phyloP scores from a whole-genome alignment of 495 filamentous ascomycete species.

The Xylaria telfairii region DNA sequence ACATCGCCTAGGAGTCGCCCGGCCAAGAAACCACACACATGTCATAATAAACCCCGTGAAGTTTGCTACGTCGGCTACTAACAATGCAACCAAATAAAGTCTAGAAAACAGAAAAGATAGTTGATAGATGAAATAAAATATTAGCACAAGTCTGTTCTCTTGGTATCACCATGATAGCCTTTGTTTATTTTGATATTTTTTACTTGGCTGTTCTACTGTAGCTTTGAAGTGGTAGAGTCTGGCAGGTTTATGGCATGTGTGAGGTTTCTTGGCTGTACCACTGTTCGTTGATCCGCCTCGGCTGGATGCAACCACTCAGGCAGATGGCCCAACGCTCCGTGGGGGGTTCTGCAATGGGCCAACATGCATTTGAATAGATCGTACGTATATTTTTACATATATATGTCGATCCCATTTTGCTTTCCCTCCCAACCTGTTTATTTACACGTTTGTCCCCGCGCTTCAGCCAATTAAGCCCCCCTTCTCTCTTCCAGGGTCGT shows the following conservation, averaged over 20 bases:
- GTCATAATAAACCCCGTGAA: neutral
- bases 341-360: neutral
- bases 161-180: neutral
- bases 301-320: neutral
- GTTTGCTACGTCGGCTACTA: neutral
- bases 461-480: neutral
- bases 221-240: neutral
- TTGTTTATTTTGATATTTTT: neutral
- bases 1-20: neutral
- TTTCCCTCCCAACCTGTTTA: neutral
- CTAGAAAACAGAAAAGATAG: neutral
- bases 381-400: neutral
- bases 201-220: neutral
- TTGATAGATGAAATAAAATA: neutral
- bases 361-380: neutral
- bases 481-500: no score
- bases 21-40: neutral
- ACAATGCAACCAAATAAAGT: neutral
- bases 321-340: neutral
- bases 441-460: neutral
- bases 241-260: neutral
- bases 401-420: conserved; percentile 5
- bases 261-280: neutral
- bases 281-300: neutral
- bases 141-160: neutral